Conservation (phyloP, 331 rosid species). For the Stylosanthes scabra region DNA sequence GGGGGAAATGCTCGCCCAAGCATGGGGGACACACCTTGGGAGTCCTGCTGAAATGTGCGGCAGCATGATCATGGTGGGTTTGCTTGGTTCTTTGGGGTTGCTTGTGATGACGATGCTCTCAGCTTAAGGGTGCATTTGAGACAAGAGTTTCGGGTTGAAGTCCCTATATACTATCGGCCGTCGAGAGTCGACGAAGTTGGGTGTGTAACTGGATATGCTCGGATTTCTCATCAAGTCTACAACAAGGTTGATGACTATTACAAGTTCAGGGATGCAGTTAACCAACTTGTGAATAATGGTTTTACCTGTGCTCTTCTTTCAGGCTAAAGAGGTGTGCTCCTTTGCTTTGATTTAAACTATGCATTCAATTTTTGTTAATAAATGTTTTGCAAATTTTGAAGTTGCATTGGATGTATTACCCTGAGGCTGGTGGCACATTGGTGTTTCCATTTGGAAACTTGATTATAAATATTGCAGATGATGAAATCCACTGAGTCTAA, state of each 20-base stretch:
- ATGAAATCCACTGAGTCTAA: neutral
- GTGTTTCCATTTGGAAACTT: constrained; percentile 8
- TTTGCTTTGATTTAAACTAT: constrained; percentile 22
- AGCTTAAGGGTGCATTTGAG: constrained; percentile 72
- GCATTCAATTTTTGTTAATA: constrained; percentile 3
- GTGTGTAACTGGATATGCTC: constrained; percentile 74
- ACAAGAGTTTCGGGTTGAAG: constrained; percentile 79
- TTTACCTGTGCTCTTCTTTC: constrained; percentile 72
- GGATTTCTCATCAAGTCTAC: constrained; percentile 94
- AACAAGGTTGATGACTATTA: constrained; percentile 79
- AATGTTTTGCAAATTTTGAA: constrained; percentile 15
- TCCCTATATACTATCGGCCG: constrained; percentile 73
- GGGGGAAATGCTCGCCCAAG: constrained; percentile 80
- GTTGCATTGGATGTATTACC: constrained; percentile 20
- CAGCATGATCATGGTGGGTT: constrained; percentile 91
- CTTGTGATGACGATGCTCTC: constrained; percentile 62
- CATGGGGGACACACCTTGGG: constrained; percentile 92
- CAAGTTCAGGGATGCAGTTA: constrained; percentile 77
- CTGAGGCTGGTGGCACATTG: constrained; percentile 10
- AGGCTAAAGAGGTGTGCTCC: constrained; percentile 54
- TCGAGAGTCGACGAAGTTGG: constrained; percentile 67
- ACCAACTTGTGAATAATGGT: constrained; percentile 64
- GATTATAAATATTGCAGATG: constrained; percentile 14
- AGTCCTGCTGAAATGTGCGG: constrained; percentile 83
- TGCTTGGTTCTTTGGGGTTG: constrained; percentile 80